Base-by-base conservation (phyloP, 2,329 filamentous ascomycete genomes). In the Fusarium buxicola region DNA sequence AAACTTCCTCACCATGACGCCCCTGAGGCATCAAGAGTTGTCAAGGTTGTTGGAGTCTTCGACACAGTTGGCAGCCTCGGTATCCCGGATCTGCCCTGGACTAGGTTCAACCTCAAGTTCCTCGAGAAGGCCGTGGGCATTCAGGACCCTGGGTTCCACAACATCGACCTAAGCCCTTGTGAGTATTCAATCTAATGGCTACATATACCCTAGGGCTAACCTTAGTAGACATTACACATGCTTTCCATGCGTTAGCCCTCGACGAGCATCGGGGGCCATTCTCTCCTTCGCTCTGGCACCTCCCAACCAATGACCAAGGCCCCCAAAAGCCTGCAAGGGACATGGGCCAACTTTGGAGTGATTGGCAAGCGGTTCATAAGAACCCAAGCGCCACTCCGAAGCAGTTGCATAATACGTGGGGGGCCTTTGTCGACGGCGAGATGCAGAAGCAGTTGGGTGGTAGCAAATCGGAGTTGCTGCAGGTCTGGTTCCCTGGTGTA, bases 231-330 rank as follows among this genome's bases (percentile, higher is more conserved):
- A 73, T 85, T 5, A 79, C 83, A 34, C 80, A 85, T 56, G 84
- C 83, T 2, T 86, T 85, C 58, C 84, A 86, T 39, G 84, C 83
- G 1, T 73, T 86, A 0, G 83, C 82, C 3, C 74, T 86, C 0
- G 84, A 86, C 41, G 84, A 86, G 62, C 77, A 77, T 39, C 77
- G 84, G 2, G 65, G 49, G 1, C 63, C 73, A 1, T 76, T 75
- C 38, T 55, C 64, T 0, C 72, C 72, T 1, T 70, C 69, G 1
- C 60, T 76, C 9, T 76, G 74, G 74, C 65, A 74, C 36, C 53
- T 49, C 16, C 62, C 67, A 25, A 30, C 49, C 13, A 35, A 66
- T 9, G 45, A 62, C 1, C 35, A 57, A 9, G 35, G 39, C 7
- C 45, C 43, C 5, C 30, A 40, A 9, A 45, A 57, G 8, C 60